A percentile compares a stretch with the other conserved stretches of the same genome.
Conservation (phyloP, 2,329 filamentous ascomycete species). For the Neofusicoccum sp. region DNA sequence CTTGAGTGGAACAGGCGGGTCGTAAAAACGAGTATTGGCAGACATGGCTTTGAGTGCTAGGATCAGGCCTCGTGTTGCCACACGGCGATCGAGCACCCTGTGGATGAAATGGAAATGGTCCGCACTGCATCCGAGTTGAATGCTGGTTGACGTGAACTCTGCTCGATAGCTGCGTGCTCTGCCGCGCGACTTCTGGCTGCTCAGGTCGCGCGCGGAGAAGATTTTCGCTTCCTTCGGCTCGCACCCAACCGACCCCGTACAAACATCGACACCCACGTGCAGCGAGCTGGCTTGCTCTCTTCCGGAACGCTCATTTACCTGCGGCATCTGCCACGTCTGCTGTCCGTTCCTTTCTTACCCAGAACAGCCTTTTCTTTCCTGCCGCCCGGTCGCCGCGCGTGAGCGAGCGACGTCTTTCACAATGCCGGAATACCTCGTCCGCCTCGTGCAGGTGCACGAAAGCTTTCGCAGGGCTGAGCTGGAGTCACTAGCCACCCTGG, state of each 20-base stretch:
- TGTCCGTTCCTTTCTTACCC: background rate
- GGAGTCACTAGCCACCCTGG: constrained; percentile 72
- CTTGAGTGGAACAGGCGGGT: background rate
- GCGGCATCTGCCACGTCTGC: background rate
- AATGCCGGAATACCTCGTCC: constrained; percentile 73
- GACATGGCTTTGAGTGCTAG: too few relatives aligned
- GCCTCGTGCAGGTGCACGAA: constrained; percentile 87
- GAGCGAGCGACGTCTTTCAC: background rate
- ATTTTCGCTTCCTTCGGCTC: constrained; percentile 13
- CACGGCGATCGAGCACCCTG: too few relatives aligned
- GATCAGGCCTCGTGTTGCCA: too few relatives aligned
- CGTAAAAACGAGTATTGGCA: background rate
- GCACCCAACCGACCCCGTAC: constrained; percentile 11
- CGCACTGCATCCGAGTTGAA: too few relatives aligned
- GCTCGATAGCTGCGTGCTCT: background rate
- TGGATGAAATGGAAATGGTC: too few relatives aligned
- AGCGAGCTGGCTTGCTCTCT: background rate
- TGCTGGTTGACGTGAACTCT: too few relatives aligned
- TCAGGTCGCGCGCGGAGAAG: constrained; percentile 5
- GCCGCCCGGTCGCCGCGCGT: too few relatives aligned
- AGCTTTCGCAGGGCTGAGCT: constrained; percentile 87
- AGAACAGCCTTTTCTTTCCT: background rate
- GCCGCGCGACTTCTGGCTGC: background rate
- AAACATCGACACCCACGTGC: background rate
- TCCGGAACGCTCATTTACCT: background rate